A percentile compares a stretch with the other conserved stretches of the same genome.
phyloP scores from a whole-genome alignment of 2,329 filamentous ascomycete species.

The Penicillium expansum region DNA sequence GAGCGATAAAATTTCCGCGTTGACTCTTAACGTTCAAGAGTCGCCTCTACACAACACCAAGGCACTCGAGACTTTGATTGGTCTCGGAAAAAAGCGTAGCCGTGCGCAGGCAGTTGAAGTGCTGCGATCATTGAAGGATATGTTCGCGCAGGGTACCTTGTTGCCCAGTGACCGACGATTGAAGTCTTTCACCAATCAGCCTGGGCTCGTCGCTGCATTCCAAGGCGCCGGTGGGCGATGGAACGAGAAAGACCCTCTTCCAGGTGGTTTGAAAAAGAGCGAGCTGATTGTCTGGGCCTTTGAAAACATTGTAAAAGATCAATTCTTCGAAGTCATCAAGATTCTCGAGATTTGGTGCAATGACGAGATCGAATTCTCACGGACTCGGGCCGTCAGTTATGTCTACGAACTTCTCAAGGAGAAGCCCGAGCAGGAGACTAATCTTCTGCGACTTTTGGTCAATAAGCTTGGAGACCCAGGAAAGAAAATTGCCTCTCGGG shows the following conservation, averaged over 20 bases:
- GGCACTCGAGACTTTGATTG: constrained; percentile 79
- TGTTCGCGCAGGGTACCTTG: constrained; percentile 83
- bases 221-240: constrained; percentile 63
- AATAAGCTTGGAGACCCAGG: constrained; percentile 96
- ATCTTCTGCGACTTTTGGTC: constrained; percentile 82
- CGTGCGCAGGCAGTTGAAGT: constrained; percentile 89
- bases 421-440: constrained; percentile 96
- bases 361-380: constrained; percentile 92
- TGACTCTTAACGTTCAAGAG: constrained; percentile 92
- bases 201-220: constrained; percentile 68
- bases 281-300: constrained; percentile 88
- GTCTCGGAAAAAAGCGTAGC: constrained; percentile 85
- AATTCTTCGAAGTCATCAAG: constrained; percentile 91
- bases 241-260: constrained; percentile 67
- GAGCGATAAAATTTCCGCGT: constrained; percentile 91
- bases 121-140: constrained; percentile 88
- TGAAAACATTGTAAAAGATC: constrained; percentile 92
- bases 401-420: constrained; percentile 89
- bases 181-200: constrained; percentile 74
- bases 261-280: constrained; percentile 67
- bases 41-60: constrained; percentile 91
- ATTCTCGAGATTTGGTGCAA: constrained; percentile 89
- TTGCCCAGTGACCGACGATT: constrained; percentile 80
- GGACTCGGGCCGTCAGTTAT: constrained; percentile 82
- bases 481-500: constrained; percentile 90